phyloP scores from a whole-genome alignment of 2,329 filamentous ascomycete species.

The Esteya vermicola region DNA sequence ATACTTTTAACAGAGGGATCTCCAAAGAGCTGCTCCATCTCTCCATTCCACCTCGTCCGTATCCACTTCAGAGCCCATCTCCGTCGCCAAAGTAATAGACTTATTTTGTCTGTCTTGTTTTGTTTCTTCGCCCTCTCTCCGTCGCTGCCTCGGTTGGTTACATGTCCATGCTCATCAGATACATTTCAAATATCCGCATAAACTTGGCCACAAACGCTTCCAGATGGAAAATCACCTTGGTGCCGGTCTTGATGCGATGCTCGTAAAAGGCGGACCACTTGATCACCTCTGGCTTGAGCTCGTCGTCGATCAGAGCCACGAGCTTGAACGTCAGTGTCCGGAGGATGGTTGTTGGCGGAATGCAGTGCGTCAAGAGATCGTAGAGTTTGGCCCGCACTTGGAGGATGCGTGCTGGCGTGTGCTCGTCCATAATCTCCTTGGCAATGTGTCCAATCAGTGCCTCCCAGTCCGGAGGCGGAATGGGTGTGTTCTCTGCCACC shows the following conservation, averaged over 20 bases:
- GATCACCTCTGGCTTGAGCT: slow-evolving; percentile 79
- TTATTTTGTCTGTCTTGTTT: background rate
- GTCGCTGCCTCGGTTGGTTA: slow-evolving; percentile 16
- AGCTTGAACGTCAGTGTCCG: slow-evolving; percentile 94
- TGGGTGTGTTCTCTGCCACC: slow-evolving; percentile 72
- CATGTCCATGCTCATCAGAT: slow-evolving; percentile 72
- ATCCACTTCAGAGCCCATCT: no score
- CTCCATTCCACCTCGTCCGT: background rate
- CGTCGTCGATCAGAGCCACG: slow-evolving; percentile 74
- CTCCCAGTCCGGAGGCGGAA: slow-evolving; percentile 95
- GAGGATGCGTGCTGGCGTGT: slow-evolving; percentile 77
- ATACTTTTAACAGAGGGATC: background rate
- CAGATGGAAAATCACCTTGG: slow-evolving; percentile 93
- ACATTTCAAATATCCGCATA: slow-evolving; percentile 92
- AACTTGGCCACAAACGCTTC: slow-evolving; percentile 98
- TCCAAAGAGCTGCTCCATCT: no score
- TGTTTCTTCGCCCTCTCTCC: background rate
- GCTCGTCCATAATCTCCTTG: slow-evolving; percentile 85
- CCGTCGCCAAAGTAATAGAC: no score
- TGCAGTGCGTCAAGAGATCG: slow-evolving; percentile 92
- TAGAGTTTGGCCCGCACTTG: slow-evolving; percentile 90
- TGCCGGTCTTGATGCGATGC: slow-evolving; percentile 81
- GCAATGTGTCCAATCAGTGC: slow-evolving; percentile 78
- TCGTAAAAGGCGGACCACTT: slow-evolving; percentile 97
- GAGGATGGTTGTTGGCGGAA: slow-evolving; percentile 84